Conservation (phyloP, 1,284 basidiomycete species). For the Tylopilus sp. region DNA sequence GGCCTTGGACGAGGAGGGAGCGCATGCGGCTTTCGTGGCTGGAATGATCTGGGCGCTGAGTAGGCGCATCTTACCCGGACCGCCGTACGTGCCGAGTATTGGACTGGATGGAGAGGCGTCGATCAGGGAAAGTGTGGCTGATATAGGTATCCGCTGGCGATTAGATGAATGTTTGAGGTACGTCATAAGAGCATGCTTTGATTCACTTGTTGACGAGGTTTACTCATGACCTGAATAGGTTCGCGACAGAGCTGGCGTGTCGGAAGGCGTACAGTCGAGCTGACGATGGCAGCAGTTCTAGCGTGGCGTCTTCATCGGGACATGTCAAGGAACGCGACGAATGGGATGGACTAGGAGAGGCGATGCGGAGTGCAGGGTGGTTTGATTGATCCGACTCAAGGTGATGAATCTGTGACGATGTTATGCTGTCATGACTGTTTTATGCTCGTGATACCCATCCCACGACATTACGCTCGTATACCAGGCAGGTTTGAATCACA, state of each 20-base stretch:
- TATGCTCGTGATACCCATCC: too few relatives aligned
- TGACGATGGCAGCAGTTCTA: slow-evolving; percentile 8
- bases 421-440: slow-evolving; percentile 1
- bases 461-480: too few relatives aligned
- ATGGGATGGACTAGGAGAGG: slow-evolving; percentile 73
- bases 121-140: slow-evolving; percentile 65
- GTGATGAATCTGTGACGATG: not conserved
- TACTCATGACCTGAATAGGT: slow-evolving; percentile 51
- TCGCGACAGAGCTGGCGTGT: slow-evolving; percentile 82
- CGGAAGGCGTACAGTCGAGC: slow-evolving; percentile 59
- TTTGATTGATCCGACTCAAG: slow-evolving; percentile 47
- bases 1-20: not conserved
- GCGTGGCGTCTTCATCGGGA: slow-evolving; percentile 19
- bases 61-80: slow-evolving; percentile 60
- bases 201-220: not conserved
- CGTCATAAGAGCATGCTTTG: slow-evolving; percentile 14
- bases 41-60: slow-evolving; percentile 83
- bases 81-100: slow-evolving; percentile 73
- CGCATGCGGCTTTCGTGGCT: not conserved
- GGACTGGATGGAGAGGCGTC: slow-evolving; percentile 37
- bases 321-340: slow-evolving; percentile 43
- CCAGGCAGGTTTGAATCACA: too few relatives aligned
- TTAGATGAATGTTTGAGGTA: slow-evolving; percentile 82
- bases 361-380: slow-evolving; percentile 66
- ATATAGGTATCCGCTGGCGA: slow-evolving; percentile 63